A percentile compares a stretch with the other conserved stretches of the same genome.
Conservation (phyloP, 257 asterid species). For the Solanum rostratum region DNA sequence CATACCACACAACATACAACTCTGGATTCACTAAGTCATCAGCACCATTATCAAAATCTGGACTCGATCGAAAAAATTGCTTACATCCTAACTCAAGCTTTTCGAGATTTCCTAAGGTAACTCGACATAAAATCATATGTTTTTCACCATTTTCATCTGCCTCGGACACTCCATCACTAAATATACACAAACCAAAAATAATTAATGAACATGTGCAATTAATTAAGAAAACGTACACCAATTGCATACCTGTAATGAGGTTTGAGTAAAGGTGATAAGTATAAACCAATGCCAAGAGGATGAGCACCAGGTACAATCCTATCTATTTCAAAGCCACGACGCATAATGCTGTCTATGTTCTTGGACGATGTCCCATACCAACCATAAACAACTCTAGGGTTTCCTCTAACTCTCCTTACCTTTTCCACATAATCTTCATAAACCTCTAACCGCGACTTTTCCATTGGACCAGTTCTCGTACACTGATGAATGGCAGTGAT, state of each 20-base stretch:
- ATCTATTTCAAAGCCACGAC: conserved; percentile 35
- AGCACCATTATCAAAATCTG: conserved; percentile 50
- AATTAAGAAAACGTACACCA: background rate
- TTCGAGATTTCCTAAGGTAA: conserved; percentile 50
- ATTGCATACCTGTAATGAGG: conserved; percentile 39
- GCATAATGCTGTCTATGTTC: conserved; percentile 43
- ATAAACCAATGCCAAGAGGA: conserved; percentile 38
- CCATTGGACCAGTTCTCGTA: conserved; percentile 22
- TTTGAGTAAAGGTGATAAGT: conserved; percentile 29
- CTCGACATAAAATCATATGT: conserved; percentile 52
- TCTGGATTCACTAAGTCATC: conserved; percentile 43
- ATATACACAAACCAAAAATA: background rate
- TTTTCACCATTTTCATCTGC: conserved; percentile 55
- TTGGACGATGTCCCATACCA: conserved; percentile 64
- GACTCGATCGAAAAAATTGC: conserved; percentile 40
- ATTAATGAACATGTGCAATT: background rate
- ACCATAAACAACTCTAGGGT: conserved; percentile 31
- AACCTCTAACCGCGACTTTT: conserved; percentile 25
- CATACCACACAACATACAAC: conserved; percentile 55
- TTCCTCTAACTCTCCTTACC: conserved; percentile 40
- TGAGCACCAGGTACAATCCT: conserved; percentile 3
- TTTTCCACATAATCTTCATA: conserved; percentile 36
- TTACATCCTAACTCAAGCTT: conserved; percentile 44
- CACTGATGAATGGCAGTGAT: conserved; percentile 42
- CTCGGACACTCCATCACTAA: conserved; percentile 43